Evolutionary conservation across 1,284 basidiomycete species (phyloP), one percentile per base, ranked within the genome.

Genomic region (Ceratobasidium sp.): DNA sequence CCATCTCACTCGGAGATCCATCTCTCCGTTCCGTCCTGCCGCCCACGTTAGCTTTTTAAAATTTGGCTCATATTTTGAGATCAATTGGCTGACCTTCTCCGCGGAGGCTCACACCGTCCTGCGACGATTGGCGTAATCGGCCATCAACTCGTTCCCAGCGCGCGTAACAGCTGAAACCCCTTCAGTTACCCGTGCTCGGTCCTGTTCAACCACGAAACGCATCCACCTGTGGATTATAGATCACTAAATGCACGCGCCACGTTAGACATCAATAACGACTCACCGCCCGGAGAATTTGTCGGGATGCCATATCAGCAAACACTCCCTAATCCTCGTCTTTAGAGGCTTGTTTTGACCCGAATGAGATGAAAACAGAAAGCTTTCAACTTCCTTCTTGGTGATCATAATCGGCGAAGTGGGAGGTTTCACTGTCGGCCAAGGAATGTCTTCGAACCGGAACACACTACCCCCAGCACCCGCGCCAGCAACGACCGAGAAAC

Each of bases 131-230:
- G 69, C 31, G 27, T 50, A 72, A 6, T 72, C 74, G 22, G 57
- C 45, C 11, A 75, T 22, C 24, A 75, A 27, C 24, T 75, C 74
- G 29, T 75, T 75, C 6, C 59, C 56, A 11, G 60, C 60, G 15
- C 74, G 74, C 14, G 66, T 66, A 0, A 75, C 74, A 22, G 74
- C 66, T 47, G 51, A 63, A 15, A 75, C 74, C 5, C 74, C 74
- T 33, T 75, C 74, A 22, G 54, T 71, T 27, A 75, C 74, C 14
- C 60, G 47, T 7, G 36, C 69, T 33, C 63, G 64, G 19, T 75
- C 74, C 5, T 44, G 44, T 1, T 53, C 54, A 44, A 57, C 69
- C 6, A 75, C 69, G 31, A 24, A 63, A 9, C 1, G 8, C 59
- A 75, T 66, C 75, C 75, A 75, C 19, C 69, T 72, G 8, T 27